Conservation (phyloP, 768 basidiomycete genomes). For the Auricularia cornea region DNA sequence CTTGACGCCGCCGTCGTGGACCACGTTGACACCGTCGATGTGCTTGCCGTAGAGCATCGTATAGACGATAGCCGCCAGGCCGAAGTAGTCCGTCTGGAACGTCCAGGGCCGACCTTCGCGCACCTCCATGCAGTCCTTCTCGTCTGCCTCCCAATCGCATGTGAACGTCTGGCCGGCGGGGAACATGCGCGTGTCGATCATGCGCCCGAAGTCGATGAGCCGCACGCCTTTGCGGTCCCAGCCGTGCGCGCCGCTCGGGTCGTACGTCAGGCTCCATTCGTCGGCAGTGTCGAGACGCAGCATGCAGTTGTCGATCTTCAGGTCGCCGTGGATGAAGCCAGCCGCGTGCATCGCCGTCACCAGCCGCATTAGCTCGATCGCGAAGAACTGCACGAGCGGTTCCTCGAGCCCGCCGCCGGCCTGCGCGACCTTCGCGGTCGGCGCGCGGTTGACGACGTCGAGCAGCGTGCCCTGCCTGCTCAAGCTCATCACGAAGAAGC, state of each 20-base stretch:
- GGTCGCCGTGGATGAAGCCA: constrained; percentile 94
- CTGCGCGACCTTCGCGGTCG: constrained; percentile 64
- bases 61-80: constrained; percentile 89
- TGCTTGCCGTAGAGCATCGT: constrained; percentile 97
- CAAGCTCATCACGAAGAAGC: constrained; percentile 78
- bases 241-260: constrained; percentile 67
- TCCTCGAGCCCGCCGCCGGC: constrained; percentile 78
- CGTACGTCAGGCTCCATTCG: constrained; percentile 75
- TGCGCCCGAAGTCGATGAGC: constrained; percentile 95
- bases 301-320: constrained; percentile 99
- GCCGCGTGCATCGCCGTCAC: constrained; percentile 72
- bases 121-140: constrained; percentile 87
- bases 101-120: constrained; percentile 81
- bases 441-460: constrained; percentile 82
- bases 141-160: constrained; percentile 84
- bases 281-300: constrained; percentile 56
- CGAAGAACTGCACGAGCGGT: constrained; percentile 90
- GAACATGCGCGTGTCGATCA: constrained; percentile 79
- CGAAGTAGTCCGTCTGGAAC: constrained; percentile 93
- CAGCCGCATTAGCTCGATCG: constrained; percentile 76
- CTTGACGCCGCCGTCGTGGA: constrained; percentile 21
- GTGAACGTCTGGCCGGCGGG: constrained; percentile 71
- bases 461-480: constrained; percentile 90
- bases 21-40: constrained; percentile 64
- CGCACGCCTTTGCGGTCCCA: constrained; percentile 86